Conservation (phyloP, 306 rosid genomes). For the Prunus dulcis region DNA sequence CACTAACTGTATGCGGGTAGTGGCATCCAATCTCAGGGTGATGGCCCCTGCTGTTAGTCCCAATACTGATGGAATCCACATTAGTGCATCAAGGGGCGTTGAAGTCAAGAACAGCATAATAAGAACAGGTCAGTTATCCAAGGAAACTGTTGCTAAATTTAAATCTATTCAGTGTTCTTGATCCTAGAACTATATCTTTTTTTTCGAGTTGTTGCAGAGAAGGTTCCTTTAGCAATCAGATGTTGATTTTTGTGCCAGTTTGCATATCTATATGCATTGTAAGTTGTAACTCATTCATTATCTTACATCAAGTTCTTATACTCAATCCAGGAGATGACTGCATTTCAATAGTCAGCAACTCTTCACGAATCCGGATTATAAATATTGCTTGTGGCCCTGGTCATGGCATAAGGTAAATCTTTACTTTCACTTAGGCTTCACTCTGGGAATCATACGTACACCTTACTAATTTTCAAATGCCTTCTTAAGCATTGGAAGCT, state of each 20-base stretch:
- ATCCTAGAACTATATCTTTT: background rate
- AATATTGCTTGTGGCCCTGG: constrained; percentile 86
- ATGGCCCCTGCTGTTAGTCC: constrained; percentile 78
- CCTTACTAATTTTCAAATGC: constrained; percentile 18
- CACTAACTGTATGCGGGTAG: constrained; percentile 62
- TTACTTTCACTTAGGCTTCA: background rate
- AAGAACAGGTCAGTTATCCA: constrained; percentile 56
- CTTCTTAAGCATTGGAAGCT: constrained; percentile 85
- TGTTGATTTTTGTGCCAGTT: too few species aligned
- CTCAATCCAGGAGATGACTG: constrained; percentile 87
- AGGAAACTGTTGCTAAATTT: background rate
- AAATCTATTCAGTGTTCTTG: background rate
- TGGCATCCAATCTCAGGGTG: constrained; percentile 55
- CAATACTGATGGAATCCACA: constrained; percentile 93
- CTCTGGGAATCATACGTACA: background rate
- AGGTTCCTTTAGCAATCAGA: background rate
- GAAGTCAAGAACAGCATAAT: constrained; percentile 51
- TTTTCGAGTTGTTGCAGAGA: background rate
- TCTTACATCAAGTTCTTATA: constrained; percentile 5
- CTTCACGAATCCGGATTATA: constrained; percentile 60
- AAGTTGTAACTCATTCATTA: background rate
- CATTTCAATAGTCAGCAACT: constrained; percentile 77
- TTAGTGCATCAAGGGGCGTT: constrained; percentile 59
- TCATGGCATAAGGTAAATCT: constrained; percentile 85
- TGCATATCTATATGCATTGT: too few species aligned